These are phyloP conservation scores for Penicillium canescens DNA, from an alignment of 495 filamentous ascomycete genomes.

Conservation along the genomic window DNA sequence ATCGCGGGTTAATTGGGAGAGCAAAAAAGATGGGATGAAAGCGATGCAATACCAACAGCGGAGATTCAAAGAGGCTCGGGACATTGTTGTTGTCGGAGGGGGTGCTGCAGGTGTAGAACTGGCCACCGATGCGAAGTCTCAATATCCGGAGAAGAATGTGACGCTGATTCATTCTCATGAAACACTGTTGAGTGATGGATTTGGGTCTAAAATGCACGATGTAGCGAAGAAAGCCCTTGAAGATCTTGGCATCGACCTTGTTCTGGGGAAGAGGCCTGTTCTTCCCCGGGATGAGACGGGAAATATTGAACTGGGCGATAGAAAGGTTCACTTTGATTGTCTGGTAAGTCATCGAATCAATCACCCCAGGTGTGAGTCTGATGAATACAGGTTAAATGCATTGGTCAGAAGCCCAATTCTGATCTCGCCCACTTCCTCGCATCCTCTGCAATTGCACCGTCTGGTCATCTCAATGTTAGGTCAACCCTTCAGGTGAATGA, in stretches of 20 bases:
- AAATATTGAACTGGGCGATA: not conserved
- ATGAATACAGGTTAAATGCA: slow-evolving; percentile 21
- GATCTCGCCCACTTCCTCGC: slow-evolving; percentile 1
- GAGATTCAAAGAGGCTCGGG: slow-evolving; percentile 17
- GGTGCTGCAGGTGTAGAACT: slow-evolving; percentile 56
- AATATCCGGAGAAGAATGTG: slow-evolving; percentile 52
- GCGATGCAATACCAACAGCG: slow-evolving; percentile 20
- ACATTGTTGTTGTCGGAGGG: slow-evolving; percentile 53
- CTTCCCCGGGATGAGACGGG: not conserved
- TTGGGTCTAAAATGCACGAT: slow-evolving; percentile 42
- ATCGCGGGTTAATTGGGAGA: slow-evolving; percentile 8
- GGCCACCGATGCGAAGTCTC: slow-evolving; percentile 51
- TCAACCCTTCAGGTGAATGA: too few species aligned
- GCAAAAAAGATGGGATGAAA: slow-evolving; percentile 17
- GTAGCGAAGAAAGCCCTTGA: slow-evolving; percentile 31
- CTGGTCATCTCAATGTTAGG: too few species aligned
- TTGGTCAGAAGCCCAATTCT: slow-evolving; percentile 24
- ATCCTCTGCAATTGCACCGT: slow-evolving; percentile 27
- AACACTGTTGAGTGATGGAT: slow-evolving; percentile 39
- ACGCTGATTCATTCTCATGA: slow-evolving; percentile 53
- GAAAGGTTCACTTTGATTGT: slow-evolving; percentile 15
- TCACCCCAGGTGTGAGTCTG: not conserved
- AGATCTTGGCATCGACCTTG: slow-evolving; percentile 41
- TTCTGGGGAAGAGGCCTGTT: slow-evolving; percentile 37
- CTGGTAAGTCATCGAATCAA: slow-evolving; percentile 9